Conservation (phyloP, 169 alveolate genomes). For the Plasmodium chabaudi region DNA sequence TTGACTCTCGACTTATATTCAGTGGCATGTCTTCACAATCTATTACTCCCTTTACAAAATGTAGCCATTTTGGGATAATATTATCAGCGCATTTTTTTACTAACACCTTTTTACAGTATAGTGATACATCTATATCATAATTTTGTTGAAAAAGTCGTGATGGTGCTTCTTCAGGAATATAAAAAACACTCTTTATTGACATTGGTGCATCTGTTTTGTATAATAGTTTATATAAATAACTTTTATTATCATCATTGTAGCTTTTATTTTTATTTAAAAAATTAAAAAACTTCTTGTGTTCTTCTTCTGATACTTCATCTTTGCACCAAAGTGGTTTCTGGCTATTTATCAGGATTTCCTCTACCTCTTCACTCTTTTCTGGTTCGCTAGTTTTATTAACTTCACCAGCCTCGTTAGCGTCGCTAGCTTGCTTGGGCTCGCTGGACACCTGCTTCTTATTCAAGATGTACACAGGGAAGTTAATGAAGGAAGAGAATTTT, state of each 20-base stretch:
- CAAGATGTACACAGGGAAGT: conserved; percentile 89
- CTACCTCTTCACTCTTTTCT: conserved; percentile 77
- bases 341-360: conserved; percentile 84
- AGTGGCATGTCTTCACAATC: conserved; percentile 98
- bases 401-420: background rate
- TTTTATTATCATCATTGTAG: conserved; percentile 78
- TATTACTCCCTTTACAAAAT: conserved; percentile 97
- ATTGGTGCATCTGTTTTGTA: conserved; percentile 96
- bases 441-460: conserved; percentile 51
- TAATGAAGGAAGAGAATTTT: conserved; percentile 94
- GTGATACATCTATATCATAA: conserved; percentile 89
- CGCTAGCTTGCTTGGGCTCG: conserved; percentile 1
- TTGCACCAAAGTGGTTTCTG: conserved; percentile 92
- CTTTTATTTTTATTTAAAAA: conserved; percentile 77
- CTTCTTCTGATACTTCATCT: conserved; percentile 92
- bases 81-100: conserved; percentile 93
- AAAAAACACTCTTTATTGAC: conserved; percentile 91
- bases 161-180: conserved; percentile 93
- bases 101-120: conserved; percentile 92
- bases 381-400: conserved; percentile 32
- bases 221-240: conserved; percentile 88
- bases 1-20: conserved; percentile 96
- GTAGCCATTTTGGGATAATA: conserved; percentile 95
- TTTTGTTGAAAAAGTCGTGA: conserved; percentile 89
- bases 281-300: conserved; percentile 92